These are phyloP conservation scores for Halophytophthora polymorphica DNA, from an alignment of 352 stramenopile genomes.

Conservation along the genomic window DNA sequence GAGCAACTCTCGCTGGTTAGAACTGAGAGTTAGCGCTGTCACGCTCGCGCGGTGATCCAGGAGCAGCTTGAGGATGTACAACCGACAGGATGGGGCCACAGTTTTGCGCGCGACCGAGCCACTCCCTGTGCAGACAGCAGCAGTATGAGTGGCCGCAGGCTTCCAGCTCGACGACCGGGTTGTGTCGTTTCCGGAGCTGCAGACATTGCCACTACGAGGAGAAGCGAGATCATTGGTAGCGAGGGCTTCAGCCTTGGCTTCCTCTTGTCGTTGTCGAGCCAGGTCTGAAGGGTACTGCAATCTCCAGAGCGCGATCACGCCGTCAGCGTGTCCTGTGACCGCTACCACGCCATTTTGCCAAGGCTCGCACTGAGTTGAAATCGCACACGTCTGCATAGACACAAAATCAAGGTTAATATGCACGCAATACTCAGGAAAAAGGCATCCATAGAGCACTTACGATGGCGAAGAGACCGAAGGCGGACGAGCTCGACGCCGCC, in stretches of 20 bases:
- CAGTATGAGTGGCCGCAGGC: background rate
- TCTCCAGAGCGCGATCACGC: slow-evolving; percentile 72
- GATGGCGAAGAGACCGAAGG: slow-evolving; percentile 47
- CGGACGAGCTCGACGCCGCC: slow-evolving; percentile 36
- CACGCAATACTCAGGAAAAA: background rate
- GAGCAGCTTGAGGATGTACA: slow-evolving; percentile 75
- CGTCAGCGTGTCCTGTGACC: slow-evolving; percentile 66
- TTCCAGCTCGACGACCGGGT: slow-evolving; percentile 8
- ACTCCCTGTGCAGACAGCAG: slow-evolving; percentile 8
- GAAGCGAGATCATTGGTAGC: background rate
- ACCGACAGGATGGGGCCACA: slow-evolving; percentile 60
- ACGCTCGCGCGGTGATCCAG: slow-evolving; percentile 62
- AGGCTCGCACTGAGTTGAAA: slow-evolving; percentile 67
- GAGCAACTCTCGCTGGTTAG: slow-evolving; percentile 65
- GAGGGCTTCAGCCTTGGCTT: background rate
- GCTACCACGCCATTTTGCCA: slow-evolving; percentile 72
- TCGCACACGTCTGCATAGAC: slow-evolving; percentile 36
- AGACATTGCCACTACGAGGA: background rate
- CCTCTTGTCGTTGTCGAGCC: slow-evolving; percentile 24
- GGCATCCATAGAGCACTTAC: slow-evolving; percentile 23
- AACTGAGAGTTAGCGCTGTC: slow-evolving; percentile 51
- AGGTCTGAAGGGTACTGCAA: slow-evolving; percentile 61
- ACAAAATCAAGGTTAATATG: slow-evolving; percentile 3
- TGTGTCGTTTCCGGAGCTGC: slow-evolving; percentile 1
- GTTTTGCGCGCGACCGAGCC: slow-evolving; percentile 22